Conservation (phyloP, 495 filamentous ascomycete species). For the Cudoniella acicularis region DNA sequence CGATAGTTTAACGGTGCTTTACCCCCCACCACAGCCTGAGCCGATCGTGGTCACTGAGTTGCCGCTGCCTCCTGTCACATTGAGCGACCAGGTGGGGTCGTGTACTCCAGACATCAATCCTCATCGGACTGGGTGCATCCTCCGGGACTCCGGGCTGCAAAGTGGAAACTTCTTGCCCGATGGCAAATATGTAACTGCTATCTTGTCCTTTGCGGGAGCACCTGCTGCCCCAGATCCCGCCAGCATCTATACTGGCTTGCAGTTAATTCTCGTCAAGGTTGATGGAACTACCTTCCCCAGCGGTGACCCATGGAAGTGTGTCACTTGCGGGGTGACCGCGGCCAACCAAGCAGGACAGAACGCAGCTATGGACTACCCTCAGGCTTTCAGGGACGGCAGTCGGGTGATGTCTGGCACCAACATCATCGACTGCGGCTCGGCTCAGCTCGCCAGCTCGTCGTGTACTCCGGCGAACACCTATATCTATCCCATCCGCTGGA, state of each 20-base stretch:
- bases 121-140: constrained; percentile 20
- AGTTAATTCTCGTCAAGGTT: constrained; percentile 23
- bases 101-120: constrained; percentile 20
- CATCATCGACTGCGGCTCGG: constrained; percentile 24
- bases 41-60: constrained; percentile 20
- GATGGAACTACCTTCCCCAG: constrained; percentile 24
- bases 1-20: too few relatives aligned
- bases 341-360: constrained; percentile 12
- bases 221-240: constrained; percentile 14
- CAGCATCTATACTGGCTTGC: constrained; percentile 21
- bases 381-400: constrained; percentile 26
- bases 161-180: constrained; percentile 27
- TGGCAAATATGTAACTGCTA: constrained; percentile 24
- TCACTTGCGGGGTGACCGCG: constrained; percentile 26
- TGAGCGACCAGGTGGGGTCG: neutral
- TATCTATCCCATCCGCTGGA: constrained; percentile 25
- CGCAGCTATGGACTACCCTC: constrained; percentile 21
- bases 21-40: constrained; percentile 13
- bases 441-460: constrained; percentile 7
- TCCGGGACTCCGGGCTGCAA: constrained; percentile 5
- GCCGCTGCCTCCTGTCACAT: constrained; percentile 20
- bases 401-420: constrained; percentile 19
- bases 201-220: constrained; percentile 22
- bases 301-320: constrained; percentile 27
- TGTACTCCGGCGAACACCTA: constrained; percentile 18